phyloP scores from a whole-genome alignment of 331 rosid genomes.

The Acacia concinna region DNA sequence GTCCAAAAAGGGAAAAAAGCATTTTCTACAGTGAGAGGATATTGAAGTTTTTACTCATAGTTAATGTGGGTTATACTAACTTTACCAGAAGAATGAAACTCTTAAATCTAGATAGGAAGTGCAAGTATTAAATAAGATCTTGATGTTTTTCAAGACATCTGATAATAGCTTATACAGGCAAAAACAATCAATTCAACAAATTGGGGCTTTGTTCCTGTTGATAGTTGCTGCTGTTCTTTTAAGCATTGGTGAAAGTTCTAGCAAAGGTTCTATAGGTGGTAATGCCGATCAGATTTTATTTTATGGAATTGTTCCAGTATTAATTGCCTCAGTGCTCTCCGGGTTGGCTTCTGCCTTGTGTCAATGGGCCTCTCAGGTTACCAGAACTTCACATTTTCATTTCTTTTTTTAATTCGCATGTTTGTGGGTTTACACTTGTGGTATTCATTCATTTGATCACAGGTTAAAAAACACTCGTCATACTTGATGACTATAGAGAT shows the following conservation, averaged over 20 bases:
- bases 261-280: slow-evolving; percentile 54
- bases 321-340: slow-evolving; percentile 89
- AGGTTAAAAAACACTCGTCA: slow-evolving; percentile 96
- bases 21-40: neutral
- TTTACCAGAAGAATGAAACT: neutral
- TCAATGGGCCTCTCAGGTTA: slow-evolving; percentile 99
- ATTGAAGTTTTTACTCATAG: neutral
- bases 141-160: slow-evolving; percentile 34
- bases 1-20: neutral
- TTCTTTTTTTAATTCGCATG: neutral
- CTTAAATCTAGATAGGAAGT: neutral
- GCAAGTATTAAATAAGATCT: neutral
- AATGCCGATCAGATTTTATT: slow-evolving; percentile 69
- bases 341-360: slow-evolving; percentile 94
- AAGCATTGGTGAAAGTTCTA: slow-evolving; percentile 91
- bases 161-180: slow-evolving; percentile 56
- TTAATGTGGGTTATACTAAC: neutral
- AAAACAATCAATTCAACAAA: slow-evolving; percentile 87
- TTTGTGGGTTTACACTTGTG: slow-evolving; percentile 16
- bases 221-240: slow-evolving; percentile 86
- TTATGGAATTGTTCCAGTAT: slow-evolving; percentile 86
- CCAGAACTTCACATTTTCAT: slow-evolving; percentile 31
- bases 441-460: slow-evolving; percentile 33
- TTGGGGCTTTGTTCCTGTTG: slow-evolving; percentile 88
- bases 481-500: slow-evolving; percentile 96